These are phyloP conservation scores for Erodium trifolium DNA, from an alignment of 441 rosid species.

Conservation along the genomic window DNA sequence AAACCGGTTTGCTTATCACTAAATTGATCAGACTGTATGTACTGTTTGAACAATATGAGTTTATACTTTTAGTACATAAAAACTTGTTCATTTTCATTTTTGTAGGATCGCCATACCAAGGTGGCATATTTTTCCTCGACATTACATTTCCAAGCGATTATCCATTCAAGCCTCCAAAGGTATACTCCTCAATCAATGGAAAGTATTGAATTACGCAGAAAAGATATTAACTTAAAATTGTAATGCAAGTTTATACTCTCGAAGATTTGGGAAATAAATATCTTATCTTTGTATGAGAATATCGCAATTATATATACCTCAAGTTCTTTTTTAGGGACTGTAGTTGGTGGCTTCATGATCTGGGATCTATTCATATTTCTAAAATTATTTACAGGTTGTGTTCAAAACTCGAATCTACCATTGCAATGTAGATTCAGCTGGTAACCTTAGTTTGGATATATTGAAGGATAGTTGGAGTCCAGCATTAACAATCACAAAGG, in stretches of 20 bases:
- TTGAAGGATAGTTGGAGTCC: slow-evolving; percentile 84
- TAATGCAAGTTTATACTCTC: neutral
- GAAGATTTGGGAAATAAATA: neutral
- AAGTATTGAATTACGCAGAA: too few species aligned
- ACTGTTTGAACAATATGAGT: too few species aligned
- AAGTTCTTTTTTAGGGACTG: neutral
- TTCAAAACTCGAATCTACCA: slow-evolving; percentile 86
- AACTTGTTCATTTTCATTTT: neutral
- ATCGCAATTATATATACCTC: neutral
- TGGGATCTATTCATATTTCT: neutral
- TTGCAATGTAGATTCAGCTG: slow-evolving; percentile 71
- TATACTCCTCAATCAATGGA: slow-evolving; percentile 15
- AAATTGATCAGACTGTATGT: too few species aligned
- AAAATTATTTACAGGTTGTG: slow-evolving; percentile 35
- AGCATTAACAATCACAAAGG: slow-evolving; percentile 68
- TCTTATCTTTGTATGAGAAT: neutral
- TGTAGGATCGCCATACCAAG: slow-evolving; percentile 75
- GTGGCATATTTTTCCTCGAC: slow-evolving; percentile 77
- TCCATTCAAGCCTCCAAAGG: slow-evolving; percentile 94
- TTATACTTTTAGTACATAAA: too few species aligned
- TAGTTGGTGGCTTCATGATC: neutral
- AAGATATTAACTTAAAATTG: too few species aligned
- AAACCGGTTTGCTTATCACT: too few species aligned
- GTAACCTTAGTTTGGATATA: slow-evolving; percentile 65
- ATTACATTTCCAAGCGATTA: slow-evolving; percentile 67